Base-by-base conservation (phyloP, 176 grass and related monocot genomes). In the Aechmea fasciata region DNA sequence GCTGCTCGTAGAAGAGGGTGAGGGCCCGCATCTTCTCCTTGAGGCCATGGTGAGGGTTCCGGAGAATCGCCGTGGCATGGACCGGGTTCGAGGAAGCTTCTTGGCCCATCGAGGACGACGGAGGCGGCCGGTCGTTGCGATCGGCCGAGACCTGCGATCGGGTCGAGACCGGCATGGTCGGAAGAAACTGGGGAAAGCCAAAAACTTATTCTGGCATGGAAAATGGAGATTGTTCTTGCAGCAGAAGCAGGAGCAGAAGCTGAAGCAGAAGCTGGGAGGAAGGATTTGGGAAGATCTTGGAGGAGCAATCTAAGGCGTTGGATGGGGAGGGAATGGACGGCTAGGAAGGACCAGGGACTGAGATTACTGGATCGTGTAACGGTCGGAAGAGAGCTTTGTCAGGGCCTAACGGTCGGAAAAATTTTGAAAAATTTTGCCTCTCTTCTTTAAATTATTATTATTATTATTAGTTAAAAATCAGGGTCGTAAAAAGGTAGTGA, bases 21-120 rank as follows among this genome's bases (percentile, higher is more conserved):
- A 99, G 86, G 2, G 69, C 78, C 13, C 66, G 77, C 82, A 99
- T 71, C 87, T 90, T 99, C 53, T 93, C 89, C 69, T 85, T 85
- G 59, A 99, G 89, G n/a, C 79, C 77, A 49, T 87, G 82, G 73
- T 99, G 89, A 33, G 80, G 68, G 52, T 83, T 84, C 9, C 67
- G 49, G n/a, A 79, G 66, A 33, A 80, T 57, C 11, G 50, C 53
- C 49, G 71, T 24, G 25, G 54, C 52, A 9, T 52, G 57, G 9
- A 53, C 52, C 24, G 69, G 51, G 50, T 48, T 1, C 11, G 48
- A 49, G 49, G 15, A 54, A 63, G 14, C 23, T 52, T 20, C 22
- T 15, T 57, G 68, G n/a, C 68, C 66, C 14, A 70, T 18, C 10
- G 69, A 63, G 67, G 64, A 76, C 23, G 50, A 61, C 28, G 63